These are phyloP conservation scores for Ustilago crameri DNA, from an alignment of 1,284 basidiomycete genomes.

Conservation along the genomic window DNA sequence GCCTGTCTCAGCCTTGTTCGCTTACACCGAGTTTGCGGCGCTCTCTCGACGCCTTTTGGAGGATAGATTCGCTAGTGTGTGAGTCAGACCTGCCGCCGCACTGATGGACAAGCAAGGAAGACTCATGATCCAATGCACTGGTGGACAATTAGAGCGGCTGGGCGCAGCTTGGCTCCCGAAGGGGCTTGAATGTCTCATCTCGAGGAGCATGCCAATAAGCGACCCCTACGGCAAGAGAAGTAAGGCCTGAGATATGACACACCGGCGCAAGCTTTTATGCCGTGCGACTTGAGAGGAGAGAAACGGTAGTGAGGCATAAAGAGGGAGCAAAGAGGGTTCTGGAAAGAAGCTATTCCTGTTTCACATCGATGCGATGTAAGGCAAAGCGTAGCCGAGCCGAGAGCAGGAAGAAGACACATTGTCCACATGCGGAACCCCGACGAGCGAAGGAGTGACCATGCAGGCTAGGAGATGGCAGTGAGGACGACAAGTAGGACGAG, in stretches of 20 bases:
- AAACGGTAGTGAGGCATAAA: background rate
- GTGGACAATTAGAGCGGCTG: background rate
- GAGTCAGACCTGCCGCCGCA: background rate
- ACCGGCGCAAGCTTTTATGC: background rate
- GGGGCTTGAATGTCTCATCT: background rate
- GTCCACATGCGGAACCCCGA: background rate
- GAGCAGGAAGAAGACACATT: background rate
- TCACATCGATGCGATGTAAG: too few relatives aligned
- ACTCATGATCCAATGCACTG: background rate
- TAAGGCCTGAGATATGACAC: background rate
- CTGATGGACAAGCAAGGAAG: background rate
- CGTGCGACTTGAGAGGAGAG: too few relatives aligned
- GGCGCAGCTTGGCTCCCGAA: background rate
- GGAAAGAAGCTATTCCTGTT: background rate
- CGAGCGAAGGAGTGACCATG: background rate
- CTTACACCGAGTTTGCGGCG: background rate
- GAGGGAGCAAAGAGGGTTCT: background rate
- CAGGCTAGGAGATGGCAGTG: background rate
- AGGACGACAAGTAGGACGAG: background rate
- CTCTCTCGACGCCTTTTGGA: background rate
- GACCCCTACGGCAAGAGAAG: background rate
- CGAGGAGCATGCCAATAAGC: background rate
- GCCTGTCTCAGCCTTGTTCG: too few relatives aligned
- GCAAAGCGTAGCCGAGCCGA: too few relatives aligned
- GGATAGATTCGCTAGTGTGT: background rate